Percentiles rank a stretch among this genome's conserved stretches.
These are phyloP conservation scores for Coleophoma cylindrospora DNA, from an alignment of 2,329 filamentous ascomycete species.

Conservation along the genomic window DNA sequence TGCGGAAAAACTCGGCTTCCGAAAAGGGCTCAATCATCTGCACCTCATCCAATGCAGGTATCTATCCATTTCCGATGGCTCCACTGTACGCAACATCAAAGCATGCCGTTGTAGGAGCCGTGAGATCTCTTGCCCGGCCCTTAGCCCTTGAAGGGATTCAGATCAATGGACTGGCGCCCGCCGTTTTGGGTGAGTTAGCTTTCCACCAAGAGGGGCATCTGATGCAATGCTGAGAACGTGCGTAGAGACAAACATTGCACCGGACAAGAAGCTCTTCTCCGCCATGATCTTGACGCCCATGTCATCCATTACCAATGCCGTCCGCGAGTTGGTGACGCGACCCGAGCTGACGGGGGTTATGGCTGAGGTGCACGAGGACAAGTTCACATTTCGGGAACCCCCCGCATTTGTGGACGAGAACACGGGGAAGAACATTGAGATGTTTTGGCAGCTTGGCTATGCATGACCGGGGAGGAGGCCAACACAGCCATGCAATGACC, in stretches of 20 bases:
- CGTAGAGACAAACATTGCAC: conserved; percentile 40
- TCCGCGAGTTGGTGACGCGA: conserved; percentile 36
- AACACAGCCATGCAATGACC: too few relatives aligned
- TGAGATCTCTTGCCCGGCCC: conserved; percentile 37
- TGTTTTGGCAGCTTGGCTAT: conserved; percentile 41
- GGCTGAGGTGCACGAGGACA: conserved; percentile 46
- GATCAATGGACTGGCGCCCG: conserved; percentile 45
- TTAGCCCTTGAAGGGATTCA: conserved; percentile 37
- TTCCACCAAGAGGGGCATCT: background rate
- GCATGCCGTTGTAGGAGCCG: conserved; percentile 41
- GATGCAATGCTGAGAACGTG: too few relatives aligned
- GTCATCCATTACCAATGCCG: conserved; percentile 38
- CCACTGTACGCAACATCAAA: conserved; percentile 46
- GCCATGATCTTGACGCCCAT: conserved; percentile 46
- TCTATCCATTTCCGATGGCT: conserved; percentile 45
- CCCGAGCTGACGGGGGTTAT: conserved; percentile 35
- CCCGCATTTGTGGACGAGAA: conserved; percentile 43
- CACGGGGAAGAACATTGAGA: conserved; percentile 39
- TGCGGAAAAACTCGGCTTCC: conserved; percentile 35
- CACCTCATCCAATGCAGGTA: conserved; percentile 46
- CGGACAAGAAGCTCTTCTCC: conserved; percentile 34
- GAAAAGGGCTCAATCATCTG: conserved; percentile 36
- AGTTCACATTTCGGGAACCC: conserved; percentile 39
- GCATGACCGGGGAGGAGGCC: conserved; percentile 24
- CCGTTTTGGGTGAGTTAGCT: conserved; percentile 37